Evolutionary conservation across 768 basidiomycete genomes (phyloP), one percentile per base, ranked within the genome.

Genomic region (Russula sp.): DNA sequence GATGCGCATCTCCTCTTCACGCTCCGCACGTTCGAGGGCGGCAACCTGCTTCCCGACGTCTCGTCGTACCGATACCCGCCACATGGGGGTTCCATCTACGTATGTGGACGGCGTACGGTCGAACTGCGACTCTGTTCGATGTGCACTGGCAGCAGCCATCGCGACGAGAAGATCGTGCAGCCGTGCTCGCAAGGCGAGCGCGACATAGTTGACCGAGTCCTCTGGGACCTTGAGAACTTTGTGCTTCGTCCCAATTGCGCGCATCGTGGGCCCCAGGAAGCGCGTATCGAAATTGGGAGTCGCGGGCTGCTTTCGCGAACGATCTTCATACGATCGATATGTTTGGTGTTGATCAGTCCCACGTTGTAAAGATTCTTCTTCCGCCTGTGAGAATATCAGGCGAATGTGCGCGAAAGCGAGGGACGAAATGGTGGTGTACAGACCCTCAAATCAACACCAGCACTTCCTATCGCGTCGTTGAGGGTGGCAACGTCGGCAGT

Each of bases 381-480:
- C 92, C 0, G 92, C 92, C 90, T 93, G 56, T 55, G 18, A 20
- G 56, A 50, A 49, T 34, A 63, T 56, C 45, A 61, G 10, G 22
- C 39, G 36, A 2, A 35, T 54, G 14, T 41, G 55, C 32, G 20
- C 22, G 6, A 9, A 29, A 14, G 39, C 7, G 20, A 41, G 25
- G 34, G 14, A 36, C n/a, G 41, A 45, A 13, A 43, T 48, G 42
- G 34, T 36, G 58, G 34, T 16, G 36, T 18, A 72, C 79, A 64
- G 65, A 88, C 90, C 70, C 87, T 75, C n/a, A 93, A 75, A 74
- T 93, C 91, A 7, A 93, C 90, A 11, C 91, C 90, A 7, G 90
- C 90, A 69, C 89, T 90, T 5, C 90, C 91, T 1, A 93, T 74
- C 5, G 90, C 91, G 66, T 93, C 90, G 59, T 90, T 92, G 46